These are phyloP conservation scores for Leishmania martiniquensis DNA, from an alignment of 208 protist genomes.

Conservation along the genomic window DNA sequence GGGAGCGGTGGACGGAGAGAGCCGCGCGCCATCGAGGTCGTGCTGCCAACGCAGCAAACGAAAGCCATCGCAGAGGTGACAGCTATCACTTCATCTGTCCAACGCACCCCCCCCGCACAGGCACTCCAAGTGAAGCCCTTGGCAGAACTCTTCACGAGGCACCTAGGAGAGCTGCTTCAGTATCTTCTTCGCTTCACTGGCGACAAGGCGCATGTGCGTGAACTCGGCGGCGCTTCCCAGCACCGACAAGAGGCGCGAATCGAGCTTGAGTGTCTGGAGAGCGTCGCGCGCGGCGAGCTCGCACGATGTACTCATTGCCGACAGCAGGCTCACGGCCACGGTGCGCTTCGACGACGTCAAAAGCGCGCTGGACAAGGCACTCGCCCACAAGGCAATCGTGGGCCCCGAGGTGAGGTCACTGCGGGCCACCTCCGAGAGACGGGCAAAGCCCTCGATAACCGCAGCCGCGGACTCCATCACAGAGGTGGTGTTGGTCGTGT, in stretches of 20 bases:
- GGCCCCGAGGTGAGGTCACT: slow-evolving; percentile 43
- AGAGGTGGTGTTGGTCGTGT: slow-evolving; percentile 23
- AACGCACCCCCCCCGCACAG: background rate
- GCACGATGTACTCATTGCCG: slow-evolving; percentile 44
- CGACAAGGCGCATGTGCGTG: slow-evolving; percentile 24
- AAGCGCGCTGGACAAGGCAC: slow-evolving; percentile 37
- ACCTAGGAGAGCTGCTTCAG: slow-evolving; percentile 23
- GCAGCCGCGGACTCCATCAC: slow-evolving; percentile 49
- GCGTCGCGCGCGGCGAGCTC: slow-evolving; percentile 26
- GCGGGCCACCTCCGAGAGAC: slow-evolving; percentile 42
- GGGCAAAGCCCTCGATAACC: slow-evolving; percentile 53
- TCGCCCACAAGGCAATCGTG: slow-evolving; percentile 25
- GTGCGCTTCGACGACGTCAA: slow-evolving; percentile 28
- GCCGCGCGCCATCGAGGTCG: background rate
- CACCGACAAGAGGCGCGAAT: slow-evolving; percentile 22
- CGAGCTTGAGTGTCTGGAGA: slow-evolving; percentile 6
- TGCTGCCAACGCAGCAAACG: background rate
- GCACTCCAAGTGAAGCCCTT: background rate
- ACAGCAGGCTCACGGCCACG: slow-evolving; percentile 48
- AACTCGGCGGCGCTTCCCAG: slow-evolving; percentile 16
- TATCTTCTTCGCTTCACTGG: slow-evolving; percentile 36
- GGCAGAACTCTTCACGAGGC: background rate
- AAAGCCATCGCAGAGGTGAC: background rate
- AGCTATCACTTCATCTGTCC: too few species aligned
- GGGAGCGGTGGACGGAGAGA: background rate